Evolutionary conservation across 306 rosid species (phyloP).

Genomic region (Nissolia schottii): DNA sequence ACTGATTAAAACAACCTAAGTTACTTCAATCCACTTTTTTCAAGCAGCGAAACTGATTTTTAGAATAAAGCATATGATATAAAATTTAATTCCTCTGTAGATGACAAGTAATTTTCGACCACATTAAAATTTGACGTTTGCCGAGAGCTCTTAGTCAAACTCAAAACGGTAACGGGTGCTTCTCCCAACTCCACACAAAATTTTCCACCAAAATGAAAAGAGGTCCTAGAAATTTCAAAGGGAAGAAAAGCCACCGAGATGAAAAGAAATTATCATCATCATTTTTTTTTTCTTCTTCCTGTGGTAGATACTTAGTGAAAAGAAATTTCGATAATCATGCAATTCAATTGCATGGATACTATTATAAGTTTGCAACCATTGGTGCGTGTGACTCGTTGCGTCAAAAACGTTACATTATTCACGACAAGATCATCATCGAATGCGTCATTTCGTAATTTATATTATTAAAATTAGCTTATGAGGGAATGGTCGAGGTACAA

Average conservation of each 20-base stretch:
- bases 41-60: too few relatives aligned
- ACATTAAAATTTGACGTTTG: background rate
- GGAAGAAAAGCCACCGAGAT: background rate
- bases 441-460: background rate
- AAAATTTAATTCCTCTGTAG: background rate
- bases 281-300: background rate
- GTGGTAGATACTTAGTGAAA: background rate
- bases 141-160: slow-evolving; percentile 14
- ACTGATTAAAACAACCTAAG: too few relatives aligned
- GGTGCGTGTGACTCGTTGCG: background rate
- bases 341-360: background rate
- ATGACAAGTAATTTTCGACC: background rate
- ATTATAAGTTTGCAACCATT: background rate
- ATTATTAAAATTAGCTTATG: background rate
- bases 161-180: slow-evolving; percentile 3
- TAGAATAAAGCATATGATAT: too few relatives aligned
- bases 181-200: slow-evolving; percentile 1
- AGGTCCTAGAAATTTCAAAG: background rate
- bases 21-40: too few relatives aligned
- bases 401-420: slow-evolving; percentile 8
- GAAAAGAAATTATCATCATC: too few relatives aligned
- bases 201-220: background rate
- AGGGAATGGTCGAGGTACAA: background rate
- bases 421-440: background rate
- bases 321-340: background rate